Base-by-base conservation (phyloP, 164 flowering plant species). In the Nelumbo lutea region DNA sequence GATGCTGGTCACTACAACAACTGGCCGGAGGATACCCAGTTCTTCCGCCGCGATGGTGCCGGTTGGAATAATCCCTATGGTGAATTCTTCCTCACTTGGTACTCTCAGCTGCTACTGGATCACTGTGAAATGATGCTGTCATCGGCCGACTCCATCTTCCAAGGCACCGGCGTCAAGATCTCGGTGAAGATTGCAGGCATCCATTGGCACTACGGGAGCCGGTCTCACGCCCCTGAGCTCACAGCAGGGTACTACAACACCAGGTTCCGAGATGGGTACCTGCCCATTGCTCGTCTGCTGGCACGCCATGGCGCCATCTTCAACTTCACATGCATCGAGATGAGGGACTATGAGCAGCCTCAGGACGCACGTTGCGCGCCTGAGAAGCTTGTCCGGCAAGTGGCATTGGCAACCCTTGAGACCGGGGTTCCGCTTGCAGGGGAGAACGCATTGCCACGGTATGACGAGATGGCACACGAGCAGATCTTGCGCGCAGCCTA, bases 231-330 rank as follows among this genome's bases (percentile, higher is more conserved):
- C 27, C 93, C 98, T 1, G 98, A 94, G 78, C 98, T 94, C 73
- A 94, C 98, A 1, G 98, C 98, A 0, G 98, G 98, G 5, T 94
- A 94, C 74, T 90, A 91, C 79, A 94, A 94, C 86, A 94, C 98
- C 9, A 82, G 97, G 0, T 78, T 70, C 79, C 79, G 82, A 0
- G 96, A 94, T 64, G 98, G 98, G 4, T 94, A 94, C 74, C 76
- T 87, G 13, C 97, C 96, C 4, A 89, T 94, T 44, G 98, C 97
- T 4, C 86, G 72, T 39, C 85, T 91, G 96, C 70, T 94, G 38
- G 96, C 85, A 1, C 91, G 97, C 14, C 91, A 94, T 61, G 90
- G 90, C 2, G 97, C 90, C 0, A 66, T 91, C 9, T 88, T 94
- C 82, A 94, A 94, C 75, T 94, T 91, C 87, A 94, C 98, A 3